These are phyloP conservation scores for Penicillium sp. DNA, from an alignment of 2,329 filamentous ascomycete species.

Conservation along the genomic window DNA sequence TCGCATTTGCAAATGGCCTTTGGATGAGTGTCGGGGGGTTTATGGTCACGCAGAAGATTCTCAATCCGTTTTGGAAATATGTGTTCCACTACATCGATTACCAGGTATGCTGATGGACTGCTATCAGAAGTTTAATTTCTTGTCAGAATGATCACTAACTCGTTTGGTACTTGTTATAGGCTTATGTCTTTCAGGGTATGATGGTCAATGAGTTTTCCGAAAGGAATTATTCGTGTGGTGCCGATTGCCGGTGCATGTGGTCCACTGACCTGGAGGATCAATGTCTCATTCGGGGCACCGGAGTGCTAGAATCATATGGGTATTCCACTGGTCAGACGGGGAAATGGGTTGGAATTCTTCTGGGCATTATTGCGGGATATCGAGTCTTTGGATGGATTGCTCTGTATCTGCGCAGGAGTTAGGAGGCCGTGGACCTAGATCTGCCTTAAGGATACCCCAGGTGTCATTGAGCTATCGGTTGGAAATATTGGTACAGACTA, in stretches of 20 bases:
- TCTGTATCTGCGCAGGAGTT: conserved; percentile 37
- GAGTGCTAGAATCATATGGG: conserved; percentile 68
- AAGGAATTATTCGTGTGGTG: conserved; percentile 63
- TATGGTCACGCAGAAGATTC: conserved; percentile 67
- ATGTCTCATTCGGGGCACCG: conserved; percentile 70
- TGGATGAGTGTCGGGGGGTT: conserved; percentile 90
- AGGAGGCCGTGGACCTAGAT: background rate
- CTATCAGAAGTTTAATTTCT: background rate
- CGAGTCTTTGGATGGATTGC: conserved; percentile 66
- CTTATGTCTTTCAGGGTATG: conserved; percentile 87
- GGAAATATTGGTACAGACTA: background rate
- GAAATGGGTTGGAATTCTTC: conserved; percentile 73
- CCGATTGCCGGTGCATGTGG: conserved; percentile 69
- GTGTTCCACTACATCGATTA: conserved; percentile 90
- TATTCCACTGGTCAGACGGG: conserved; percentile 64
- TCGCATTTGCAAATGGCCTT: conserved; percentile 81
- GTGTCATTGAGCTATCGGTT: background rate
- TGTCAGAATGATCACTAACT: background rate
- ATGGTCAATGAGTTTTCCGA: conserved; percentile 82
- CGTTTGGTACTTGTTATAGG: conserved; percentile 29
- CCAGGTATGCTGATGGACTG: conserved; percentile 49
- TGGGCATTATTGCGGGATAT: conserved; percentile 74
- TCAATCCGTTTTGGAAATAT: conserved; percentile 84
- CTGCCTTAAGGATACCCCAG: background rate
- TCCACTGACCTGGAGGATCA: conserved; percentile 59